These are phyloP conservation scores for Colletotrichum sp. DNA, from an alignment of 2,329 filamentous ascomycete species.

Conservation along the genomic window DNA sequence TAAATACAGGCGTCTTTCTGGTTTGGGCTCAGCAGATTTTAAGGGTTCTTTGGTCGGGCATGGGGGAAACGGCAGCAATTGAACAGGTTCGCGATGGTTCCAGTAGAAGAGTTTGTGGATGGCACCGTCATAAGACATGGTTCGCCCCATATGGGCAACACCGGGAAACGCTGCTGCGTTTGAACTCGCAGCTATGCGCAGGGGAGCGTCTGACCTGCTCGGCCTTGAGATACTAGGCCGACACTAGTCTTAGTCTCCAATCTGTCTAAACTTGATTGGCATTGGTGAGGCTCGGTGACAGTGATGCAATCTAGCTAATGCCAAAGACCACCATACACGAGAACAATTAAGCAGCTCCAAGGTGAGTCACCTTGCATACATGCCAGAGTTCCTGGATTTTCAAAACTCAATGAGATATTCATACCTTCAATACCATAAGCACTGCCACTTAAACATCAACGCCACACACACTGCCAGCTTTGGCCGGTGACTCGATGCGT, in stretches of 20 bases:
- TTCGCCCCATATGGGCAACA: background rate
- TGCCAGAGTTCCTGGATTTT: background rate
- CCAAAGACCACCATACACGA: background rate
- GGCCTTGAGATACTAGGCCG: constrained; percentile 1
- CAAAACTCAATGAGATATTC: background rate
- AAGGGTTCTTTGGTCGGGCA: constrained; percentile 2
- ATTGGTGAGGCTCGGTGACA: background rate
- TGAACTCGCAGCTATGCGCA: background rate
- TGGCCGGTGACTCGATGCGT: background rate
- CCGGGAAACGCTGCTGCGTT: background rate
- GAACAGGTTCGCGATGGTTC: background rate
- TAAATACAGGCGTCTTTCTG: constrained; percentile 10
- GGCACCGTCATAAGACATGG: background rate
- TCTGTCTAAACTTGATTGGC: background rate
- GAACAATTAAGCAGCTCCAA: background rate
- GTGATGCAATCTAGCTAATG: background rate
- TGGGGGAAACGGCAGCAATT: background rate
- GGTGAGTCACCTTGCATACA: background rate
- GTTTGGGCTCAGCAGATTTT: constrained; percentile 10
- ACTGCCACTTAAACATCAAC: background rate
- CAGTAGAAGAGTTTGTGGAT: background rate
- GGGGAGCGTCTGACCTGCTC: background rate
- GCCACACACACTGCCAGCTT: background rate
- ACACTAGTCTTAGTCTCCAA: constrained; percentile 1
- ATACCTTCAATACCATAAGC: background rate